These are phyloP conservation scores for Salix exigua DNA, from an alignment of 345 rosid species.

Conservation along the genomic window DNA sequence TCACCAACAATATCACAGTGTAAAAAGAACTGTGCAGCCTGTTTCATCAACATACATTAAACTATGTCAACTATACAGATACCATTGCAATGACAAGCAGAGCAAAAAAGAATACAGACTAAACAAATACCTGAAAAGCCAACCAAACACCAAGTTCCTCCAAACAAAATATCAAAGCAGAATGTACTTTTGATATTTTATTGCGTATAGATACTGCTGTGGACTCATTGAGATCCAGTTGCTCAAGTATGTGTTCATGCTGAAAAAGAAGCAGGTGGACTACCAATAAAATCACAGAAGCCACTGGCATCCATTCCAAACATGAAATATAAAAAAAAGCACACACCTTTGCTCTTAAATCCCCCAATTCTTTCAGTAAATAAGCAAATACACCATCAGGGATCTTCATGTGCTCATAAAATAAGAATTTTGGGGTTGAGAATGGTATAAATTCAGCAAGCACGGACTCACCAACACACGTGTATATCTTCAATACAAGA, in stretches of 20 bases:
- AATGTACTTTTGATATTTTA: slow-evolving; percentile 41
- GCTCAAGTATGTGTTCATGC: slow-evolving; percentile 43
- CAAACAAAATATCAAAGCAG: slow-evolving; percentile 52
- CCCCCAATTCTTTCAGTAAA: slow-evolving; percentile 28
- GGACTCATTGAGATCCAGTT: slow-evolving; percentile 35
- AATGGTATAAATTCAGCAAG: slow-evolving; percentile 56
- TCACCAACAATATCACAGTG: slow-evolving; percentile 41
- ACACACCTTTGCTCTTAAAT: slow-evolving; percentile 47
- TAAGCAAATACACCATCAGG: slow-evolving; percentile 20
- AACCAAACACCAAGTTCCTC: slow-evolving; percentile 70
- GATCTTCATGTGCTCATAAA: slow-evolving; percentile 33
- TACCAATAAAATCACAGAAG: slow-evolving; percentile 7
- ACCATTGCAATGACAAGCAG: background rate
- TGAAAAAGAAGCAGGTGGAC: slow-evolving; percentile 26
- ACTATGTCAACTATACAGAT: slow-evolving; percentile 5
- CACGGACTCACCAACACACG: slow-evolving; percentile 56
- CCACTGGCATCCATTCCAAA: background rate
- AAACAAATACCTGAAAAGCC: slow-evolving; percentile 62
- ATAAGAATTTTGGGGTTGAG: slow-evolving; percentile 54
- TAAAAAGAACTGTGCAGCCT: slow-evolving; percentile 74
- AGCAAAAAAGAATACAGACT: background rate
- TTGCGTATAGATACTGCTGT: slow-evolving; percentile 32
- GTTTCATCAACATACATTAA: slow-evolving; percentile 11
- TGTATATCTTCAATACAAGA: slow-evolving; percentile 56
- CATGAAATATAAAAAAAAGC: background rate